These are phyloP conservation scores for Dicorynia guianensis DNA, from an alignment of 306 rosid species.

Conservation along the genomic window DNA sequence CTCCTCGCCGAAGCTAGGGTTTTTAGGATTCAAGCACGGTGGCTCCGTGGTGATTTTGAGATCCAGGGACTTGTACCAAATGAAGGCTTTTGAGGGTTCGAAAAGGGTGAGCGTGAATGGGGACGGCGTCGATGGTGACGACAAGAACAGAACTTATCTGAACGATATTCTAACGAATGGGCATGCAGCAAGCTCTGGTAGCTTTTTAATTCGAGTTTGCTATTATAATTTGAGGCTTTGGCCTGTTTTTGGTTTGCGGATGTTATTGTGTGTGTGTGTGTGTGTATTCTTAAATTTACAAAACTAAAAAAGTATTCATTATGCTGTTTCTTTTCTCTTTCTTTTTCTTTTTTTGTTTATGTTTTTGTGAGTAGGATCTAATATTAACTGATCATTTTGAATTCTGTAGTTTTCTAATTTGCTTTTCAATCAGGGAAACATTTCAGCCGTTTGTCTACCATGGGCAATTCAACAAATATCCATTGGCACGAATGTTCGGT, in stretches of 20 bases:
- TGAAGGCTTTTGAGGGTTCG: conserved; percentile 54
- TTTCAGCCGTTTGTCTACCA: conserved; percentile 47
- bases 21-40: conserved; percentile 28
- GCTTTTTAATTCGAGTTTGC: not conserved
- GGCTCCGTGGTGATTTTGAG: conserved; percentile 35
- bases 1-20: conserved; percentile 31
- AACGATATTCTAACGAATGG: conserved; percentile 47
- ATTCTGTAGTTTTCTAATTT: conserved; percentile 14
- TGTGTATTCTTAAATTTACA: no score
- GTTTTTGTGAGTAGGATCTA: not conserved
- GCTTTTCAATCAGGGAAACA: conserved; percentile 54
- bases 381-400: not conserved
- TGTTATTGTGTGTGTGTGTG: no score
- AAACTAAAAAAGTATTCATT: no score
- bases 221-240: conserved; percentile 4
- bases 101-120: conserved; percentile 40
- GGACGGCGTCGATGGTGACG: conserved; percentile 36
- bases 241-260: not conserved
- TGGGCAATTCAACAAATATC: conserved; percentile 73
- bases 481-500: conserved; percentile 73
- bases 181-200: conserved; percentile 50
- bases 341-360: no score
- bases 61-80: conserved; percentile 42
- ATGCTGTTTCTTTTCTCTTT: no score
- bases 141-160: conserved; percentile 17